Conservation (phyloP, 495 filamentous ascomycete species). For the Penicillium subrubescens region DNA sequence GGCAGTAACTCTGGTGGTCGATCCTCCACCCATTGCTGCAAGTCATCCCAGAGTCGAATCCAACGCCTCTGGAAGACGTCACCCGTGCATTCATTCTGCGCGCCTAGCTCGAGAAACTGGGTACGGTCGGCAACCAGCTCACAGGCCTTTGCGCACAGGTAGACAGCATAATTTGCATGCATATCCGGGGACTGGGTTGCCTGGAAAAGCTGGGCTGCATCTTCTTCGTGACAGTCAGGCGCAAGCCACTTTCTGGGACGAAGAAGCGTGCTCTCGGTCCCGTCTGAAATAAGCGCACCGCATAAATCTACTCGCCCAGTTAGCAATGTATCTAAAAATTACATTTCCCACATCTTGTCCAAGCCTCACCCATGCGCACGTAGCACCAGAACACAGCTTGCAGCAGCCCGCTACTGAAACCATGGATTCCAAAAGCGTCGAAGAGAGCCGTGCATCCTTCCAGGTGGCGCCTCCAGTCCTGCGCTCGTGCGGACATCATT, state of each 20-base stretch:
- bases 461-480: slow-evolving; percentile 50
- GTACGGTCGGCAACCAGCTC: slow-evolving; percentile 45
- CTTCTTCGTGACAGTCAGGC: slow-evolving; percentile 30
- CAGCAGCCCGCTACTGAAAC: slow-evolving; percentile 41
- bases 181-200: slow-evolving; percentile 36
- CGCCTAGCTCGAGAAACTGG: slow-evolving; percentile 38
- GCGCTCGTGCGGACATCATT: slow-evolving; percentile 51
- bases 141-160: slow-evolving; percentile 43
- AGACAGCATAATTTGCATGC: slow-evolving; percentile 52
- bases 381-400: slow-evolving; percentile 55
- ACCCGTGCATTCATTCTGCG: slow-evolving; percentile 32
- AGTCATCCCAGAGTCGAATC: slow-evolving; percentile 43
- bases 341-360: neutral
- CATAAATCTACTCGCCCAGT: slow-evolving; percentile 40
- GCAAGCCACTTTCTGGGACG: slow-evolving; percentile 45
- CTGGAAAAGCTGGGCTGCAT: slow-evolving; percentile 34
- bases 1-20: slow-evolving; percentile 44
- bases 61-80: slow-evolving; percentile 34
- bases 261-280: slow-evolving; percentile 45
- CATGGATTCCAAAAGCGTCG: slow-evolving; percentile 43
- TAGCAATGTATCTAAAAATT: neutral
- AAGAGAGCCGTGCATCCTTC: slow-evolving; percentile 52
- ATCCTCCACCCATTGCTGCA: slow-evolving; percentile 45
- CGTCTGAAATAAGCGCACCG: slow-evolving; percentile 49
- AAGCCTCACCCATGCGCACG: slow-evolving; percentile 46